These are phyloP conservation scores for Colletotrichum liaoningense DNA, from an alignment of 2,329 filamentous ascomycete genomes.

Conservation along the genomic window DNA sequence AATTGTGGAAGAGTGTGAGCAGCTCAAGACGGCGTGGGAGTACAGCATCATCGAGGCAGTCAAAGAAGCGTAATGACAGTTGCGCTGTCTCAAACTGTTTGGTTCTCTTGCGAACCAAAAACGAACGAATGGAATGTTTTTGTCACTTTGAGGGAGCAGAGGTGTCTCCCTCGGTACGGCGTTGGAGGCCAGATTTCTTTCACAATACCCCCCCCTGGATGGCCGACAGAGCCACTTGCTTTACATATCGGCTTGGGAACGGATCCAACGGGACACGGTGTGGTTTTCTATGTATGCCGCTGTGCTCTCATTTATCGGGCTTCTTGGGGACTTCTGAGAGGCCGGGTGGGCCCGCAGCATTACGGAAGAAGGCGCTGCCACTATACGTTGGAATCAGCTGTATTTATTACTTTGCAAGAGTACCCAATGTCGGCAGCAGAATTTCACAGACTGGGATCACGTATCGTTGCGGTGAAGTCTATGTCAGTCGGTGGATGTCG, in stretches of 20 bases:
- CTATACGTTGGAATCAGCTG: constrained; percentile 11
- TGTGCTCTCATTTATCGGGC: constrained; percentile 10
- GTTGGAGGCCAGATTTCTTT: constrained; percentile 33
- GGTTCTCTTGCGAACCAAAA: background rate
- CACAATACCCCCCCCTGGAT: constrained; percentile 19
- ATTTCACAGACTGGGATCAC: background rate
- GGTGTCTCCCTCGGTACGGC: constrained; percentile 14
- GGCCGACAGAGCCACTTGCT: constrained; percentile 7
- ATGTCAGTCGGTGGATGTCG: background rate
- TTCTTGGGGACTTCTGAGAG: constrained; percentile 15
- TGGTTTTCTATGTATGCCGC: constrained; percentile 8
- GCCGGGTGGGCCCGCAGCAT: background rate
- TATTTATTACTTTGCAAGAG: constrained; percentile 14
- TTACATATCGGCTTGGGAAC: background rate
- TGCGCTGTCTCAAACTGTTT: constrained; percentile 35
- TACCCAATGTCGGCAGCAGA: background rate
- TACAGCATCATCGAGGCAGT: constrained; percentile 68
- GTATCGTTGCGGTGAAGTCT: background rate
- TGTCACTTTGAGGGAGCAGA: background rate
- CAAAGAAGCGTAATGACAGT: constrained; percentile 50
- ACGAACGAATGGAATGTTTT: background rate
- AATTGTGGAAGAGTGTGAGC: constrained; percentile 66
- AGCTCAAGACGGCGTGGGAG: constrained; percentile 67
- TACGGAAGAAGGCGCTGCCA: background rate
- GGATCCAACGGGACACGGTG: background rate